A percentile compares a stretch with the other conserved stretches of the same genome.
Conservation (phyloP, 495 filamentous ascomycete genomes). For the Jackrogersella minutella region DNA sequence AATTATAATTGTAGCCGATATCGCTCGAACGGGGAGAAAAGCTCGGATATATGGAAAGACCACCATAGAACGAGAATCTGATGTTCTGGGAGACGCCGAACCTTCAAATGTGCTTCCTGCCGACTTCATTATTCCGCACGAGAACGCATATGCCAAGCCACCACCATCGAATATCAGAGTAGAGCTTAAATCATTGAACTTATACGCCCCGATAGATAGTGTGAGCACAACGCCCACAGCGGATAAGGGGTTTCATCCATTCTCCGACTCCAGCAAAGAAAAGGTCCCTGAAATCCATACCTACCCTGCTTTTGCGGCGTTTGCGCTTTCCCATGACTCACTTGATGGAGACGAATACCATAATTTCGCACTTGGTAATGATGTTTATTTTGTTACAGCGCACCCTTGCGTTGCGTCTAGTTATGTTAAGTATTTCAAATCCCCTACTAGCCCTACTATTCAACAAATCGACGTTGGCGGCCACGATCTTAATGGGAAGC, state of each 20-base stretch:
- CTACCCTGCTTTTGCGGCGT: slow-evolving; percentile 61
- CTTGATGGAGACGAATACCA: slow-evolving; percentile 49
- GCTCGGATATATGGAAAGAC: slow-evolving; percentile 58
- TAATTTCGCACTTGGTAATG: slow-evolving; percentile 62
- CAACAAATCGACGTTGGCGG: slow-evolving; percentile 59
- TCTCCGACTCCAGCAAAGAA: slow-evolving; percentile 46
- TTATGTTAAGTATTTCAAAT: slow-evolving; percentile 58
- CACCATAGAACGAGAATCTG: slow-evolving; percentile 59
- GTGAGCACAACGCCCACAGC: slow-evolving; percentile 46
- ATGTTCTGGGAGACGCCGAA: slow-evolving; percentile 60
- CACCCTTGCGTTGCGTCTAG: slow-evolving; percentile 69
- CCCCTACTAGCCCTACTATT: slow-evolving; percentile 58
- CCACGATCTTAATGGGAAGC: slow-evolving; percentile 50
- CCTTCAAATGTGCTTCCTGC: slow-evolving; percentile 58
- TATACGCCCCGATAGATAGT: slow-evolving; percentile 48
- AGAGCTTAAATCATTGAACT: slow-evolving; percentile 54
- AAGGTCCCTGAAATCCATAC: slow-evolving; percentile 50
- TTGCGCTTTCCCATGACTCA: slow-evolving; percentile 55
- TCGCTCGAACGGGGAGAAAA: slow-evolving; percentile 51
- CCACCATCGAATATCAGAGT: slow-evolving; percentile 49
- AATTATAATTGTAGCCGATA: slow-evolving; percentile 47
- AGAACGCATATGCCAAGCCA: slow-evolving; percentile 57
- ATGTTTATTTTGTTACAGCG: slow-evolving; percentile 71
- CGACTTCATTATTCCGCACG: slow-evolving; percentile 65
- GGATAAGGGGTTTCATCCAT: slow-evolving; percentile 45